Conservation (phyloP, 140 eudicot genomes). For the Flaveria floridana region DNA sequence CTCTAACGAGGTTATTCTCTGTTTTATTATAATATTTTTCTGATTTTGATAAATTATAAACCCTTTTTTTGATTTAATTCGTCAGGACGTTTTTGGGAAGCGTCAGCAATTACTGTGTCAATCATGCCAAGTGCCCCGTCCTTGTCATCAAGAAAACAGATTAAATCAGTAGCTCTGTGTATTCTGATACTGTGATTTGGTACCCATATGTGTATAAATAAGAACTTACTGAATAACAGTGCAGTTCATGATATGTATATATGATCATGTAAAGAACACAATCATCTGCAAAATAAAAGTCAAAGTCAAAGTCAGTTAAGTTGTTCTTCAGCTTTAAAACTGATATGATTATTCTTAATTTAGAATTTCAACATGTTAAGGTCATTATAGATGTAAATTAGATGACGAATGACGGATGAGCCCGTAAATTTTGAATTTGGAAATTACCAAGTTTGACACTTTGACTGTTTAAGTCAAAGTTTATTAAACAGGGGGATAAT, state of each 20-base stretch:
- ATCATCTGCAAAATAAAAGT: no score
- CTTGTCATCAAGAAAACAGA: conserved; percentile 44
- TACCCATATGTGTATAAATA: conserved; percentile 21
- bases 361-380: no score
- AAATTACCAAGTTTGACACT: not conserved
- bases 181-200: not conserved
- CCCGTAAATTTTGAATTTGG: not conserved
- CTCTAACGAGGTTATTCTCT: conserved; percentile 27
- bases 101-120: conserved; percentile 45
- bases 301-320: not conserved
- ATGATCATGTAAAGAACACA: no score
- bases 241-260: no score
- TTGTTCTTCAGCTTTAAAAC: not conserved
- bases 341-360: no score
- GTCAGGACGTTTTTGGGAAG: conserved; percentile 46
- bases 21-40: not conserved
- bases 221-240: not conserved
- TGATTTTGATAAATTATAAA: not conserved
- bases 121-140: conserved; percentile 52
- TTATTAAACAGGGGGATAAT: not conserved
- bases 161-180: not conserved
- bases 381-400: not conserved
- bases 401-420: no score
- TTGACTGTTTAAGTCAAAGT: not conserved
- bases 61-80: not conserved